Conservation (phyloP, 1,139 yeast species). For the Yamadazyma membranifaciens region DNA sequence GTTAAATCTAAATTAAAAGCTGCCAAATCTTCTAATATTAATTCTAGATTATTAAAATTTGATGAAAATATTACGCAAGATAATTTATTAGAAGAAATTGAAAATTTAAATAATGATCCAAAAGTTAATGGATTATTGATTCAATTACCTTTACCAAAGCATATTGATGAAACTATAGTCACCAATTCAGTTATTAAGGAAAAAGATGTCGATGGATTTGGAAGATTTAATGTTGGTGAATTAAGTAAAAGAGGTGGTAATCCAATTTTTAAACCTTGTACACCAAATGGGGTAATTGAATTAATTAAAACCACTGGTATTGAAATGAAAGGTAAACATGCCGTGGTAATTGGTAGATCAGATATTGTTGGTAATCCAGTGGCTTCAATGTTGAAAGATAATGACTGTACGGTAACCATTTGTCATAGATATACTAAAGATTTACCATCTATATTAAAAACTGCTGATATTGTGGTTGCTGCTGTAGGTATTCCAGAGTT, state of each 20-base stretch:
- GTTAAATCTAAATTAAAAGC: conserved; percentile 75
- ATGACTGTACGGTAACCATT: conserved; percentile 74
- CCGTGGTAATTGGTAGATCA: conserved; percentile 78
- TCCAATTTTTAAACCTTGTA: conserved; percentile 73
- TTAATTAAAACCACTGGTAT: conserved; percentile 63
- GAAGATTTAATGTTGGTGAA: conserved; percentile 73
- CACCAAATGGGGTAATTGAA: conserved; percentile 75
- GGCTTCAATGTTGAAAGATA: conserved; percentile 66
- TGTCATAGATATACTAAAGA: conserved; percentile 62
- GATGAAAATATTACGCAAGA: conserved; percentile 56
- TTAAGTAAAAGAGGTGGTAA: conserved; percentile 70
- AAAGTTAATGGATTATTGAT: conserved; percentile 68
- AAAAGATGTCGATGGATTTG: conserved; percentile 82
- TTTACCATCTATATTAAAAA: conserved; percentile 49
- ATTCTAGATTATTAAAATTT: conserved; percentile 55
- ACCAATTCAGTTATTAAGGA: conserved; percentile 67
- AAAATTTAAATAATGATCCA: conserved; percentile 58
- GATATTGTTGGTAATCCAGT: conserved; percentile 85
- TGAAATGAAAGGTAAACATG: conserved; percentile 61
- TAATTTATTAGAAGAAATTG: conserved; percentile 54
- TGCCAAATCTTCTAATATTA: conserved; percentile 64
- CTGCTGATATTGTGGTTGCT: conserved; percentile 72
- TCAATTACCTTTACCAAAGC: conserved; percentile 73
- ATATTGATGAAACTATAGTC: conserved; percentile 62
- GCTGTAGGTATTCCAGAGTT: conserved; percentile 75